phyloP scores from a whole-genome alignment of 2,329 filamentous ascomycete genomes.

The Ophiostoma pallidulum region DNA sequence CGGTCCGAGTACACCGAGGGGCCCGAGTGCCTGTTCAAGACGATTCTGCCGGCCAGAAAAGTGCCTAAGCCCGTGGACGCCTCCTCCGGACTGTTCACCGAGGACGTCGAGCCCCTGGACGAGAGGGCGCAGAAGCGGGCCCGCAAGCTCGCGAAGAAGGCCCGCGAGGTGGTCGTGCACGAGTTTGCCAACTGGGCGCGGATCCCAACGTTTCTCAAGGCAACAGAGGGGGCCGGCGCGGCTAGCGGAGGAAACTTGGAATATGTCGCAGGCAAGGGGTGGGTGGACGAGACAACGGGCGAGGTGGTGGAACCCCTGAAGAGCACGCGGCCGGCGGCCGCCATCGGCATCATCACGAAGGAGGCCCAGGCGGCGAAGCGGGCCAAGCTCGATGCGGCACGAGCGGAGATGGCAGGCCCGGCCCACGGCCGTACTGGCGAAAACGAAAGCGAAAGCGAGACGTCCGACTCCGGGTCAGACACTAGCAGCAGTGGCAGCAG shows the following conservation, averaged over 20 bases:
- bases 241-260: constrained; percentile 37
- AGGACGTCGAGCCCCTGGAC: constrained; percentile 15
- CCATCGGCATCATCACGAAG: constrained; percentile 14
- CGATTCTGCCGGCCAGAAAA: constrained; percentile 50
- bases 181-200: constrained; percentile 83
- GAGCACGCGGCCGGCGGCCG: constrained; percentile 22
- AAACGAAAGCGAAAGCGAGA: constrained; percentile 13
- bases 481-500: constrained; percentile 20
- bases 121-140: constrained; percentile 38
- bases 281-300: constrained; percentile 67
- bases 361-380: constrained; percentile 18
- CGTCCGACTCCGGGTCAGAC: constrained; percentile 11
- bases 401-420: no score
- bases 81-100: constrained; percentile 21
- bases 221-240: constrained; percentile 32
- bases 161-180: constrained; percentile 60
- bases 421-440: no score
- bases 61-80: constrained; percentile 22
- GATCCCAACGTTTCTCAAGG: constrained; percentile 71
- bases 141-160: constrained; percentile 35
- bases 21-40: constrained; percentile 78
- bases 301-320: constrained; percentile 57
- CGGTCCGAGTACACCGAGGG: constrained; percentile 74
- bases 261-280: constrained; percentile 78
- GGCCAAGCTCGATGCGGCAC: constrained; percentile 14